Percentiles rank a stretch among this genome's conserved stretches.
Evolutionary conservation across 2,329 filamentous ascomycete species (phyloP).

Genomic region (Talaromyces sp.): DNA sequence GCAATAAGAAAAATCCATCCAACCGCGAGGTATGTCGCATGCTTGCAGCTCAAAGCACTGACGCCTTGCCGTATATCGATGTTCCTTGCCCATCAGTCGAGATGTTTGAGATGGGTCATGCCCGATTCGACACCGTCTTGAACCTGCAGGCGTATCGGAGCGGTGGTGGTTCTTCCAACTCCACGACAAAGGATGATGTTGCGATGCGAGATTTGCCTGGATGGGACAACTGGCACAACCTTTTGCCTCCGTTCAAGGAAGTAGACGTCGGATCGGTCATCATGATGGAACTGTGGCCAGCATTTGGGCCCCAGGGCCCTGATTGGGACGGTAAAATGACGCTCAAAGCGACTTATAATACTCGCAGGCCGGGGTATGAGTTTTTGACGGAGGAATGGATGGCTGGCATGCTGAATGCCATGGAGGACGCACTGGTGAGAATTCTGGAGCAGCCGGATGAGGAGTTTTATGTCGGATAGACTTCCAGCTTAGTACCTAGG

Average conservation of each 20-base stretch:
- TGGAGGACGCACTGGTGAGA: slow-evolving; percentile 10
- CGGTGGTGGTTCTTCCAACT: neutral
- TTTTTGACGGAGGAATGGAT: slow-evolving; percentile 12
- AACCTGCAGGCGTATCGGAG: neutral
- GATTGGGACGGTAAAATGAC: slow-evolving; percentile 5
- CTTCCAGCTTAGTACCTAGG: neutral
- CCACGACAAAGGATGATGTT: neutral
- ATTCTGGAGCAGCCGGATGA: slow-evolving; percentile 5
- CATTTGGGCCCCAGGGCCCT: neutral
- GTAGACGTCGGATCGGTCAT: neutral
- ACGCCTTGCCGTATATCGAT: slow-evolving; percentile 4
- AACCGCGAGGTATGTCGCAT: slow-evolving; percentile 10
- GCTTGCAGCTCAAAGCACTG: slow-evolving; percentile 2
- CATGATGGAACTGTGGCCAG: slow-evolving; percentile 10
- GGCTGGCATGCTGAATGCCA: neutral
- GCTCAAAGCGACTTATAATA: slow-evolving; percentile 4
- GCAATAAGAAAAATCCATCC: neutral
- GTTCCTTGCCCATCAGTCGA: slow-evolving; percentile 1
- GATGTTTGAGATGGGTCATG: neutral
- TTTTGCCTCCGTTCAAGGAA: slow-evolving; percentile 10
- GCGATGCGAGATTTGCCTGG: neutral
- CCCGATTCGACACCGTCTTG: slow-evolving; percentile 10
- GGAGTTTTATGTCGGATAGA: slow-evolving; percentile 4
- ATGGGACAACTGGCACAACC: neutral
- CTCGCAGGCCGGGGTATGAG: neutral